Evolutionary conservation across 148 eudicot species (phyloP).

Genomic region (Rhododendron henanense): DNA sequence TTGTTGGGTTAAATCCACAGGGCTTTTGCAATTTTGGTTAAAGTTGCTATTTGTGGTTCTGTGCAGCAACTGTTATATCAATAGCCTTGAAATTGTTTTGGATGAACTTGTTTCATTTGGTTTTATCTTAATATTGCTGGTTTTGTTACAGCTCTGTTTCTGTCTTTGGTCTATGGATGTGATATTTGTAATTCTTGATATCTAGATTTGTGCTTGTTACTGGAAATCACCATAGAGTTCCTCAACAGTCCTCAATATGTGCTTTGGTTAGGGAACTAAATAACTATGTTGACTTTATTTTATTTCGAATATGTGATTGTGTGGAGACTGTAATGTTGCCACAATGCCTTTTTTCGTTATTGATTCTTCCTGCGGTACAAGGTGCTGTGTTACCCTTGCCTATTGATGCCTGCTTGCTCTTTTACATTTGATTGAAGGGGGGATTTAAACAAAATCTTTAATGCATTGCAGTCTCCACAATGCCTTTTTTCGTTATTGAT

Average conservation of each 20-base stretch:
- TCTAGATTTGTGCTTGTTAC: not conserved
- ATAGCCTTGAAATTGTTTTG: not conserved
- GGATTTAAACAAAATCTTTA: not conserved
- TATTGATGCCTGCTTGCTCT: not conserved
- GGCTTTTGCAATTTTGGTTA: not conserved
- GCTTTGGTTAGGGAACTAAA: not conserved
- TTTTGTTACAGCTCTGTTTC: not conserved
- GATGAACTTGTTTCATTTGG: not conserved
- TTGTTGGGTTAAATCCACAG: not conserved
- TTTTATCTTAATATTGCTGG: not conserved
- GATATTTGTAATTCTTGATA: not conserved
- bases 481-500: not conserved
- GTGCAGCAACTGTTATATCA: not conserved
- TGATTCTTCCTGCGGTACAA: not conserved
- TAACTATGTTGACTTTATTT: not conserved
- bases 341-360: not conserved
- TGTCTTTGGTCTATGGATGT: not conserved
- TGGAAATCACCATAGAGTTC: not conserved
- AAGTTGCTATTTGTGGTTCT: not conserved
- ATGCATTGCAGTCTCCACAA: not conserved
- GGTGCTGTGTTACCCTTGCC: not conserved
- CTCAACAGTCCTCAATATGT: not conserved
- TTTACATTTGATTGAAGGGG: not conserved
- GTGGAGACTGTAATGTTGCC: not conserved
- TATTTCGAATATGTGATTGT: not conserved